Base-by-base conservation (phyloP, 768 basidiomycete genomes). In the Boletus coccyginus region DNA sequence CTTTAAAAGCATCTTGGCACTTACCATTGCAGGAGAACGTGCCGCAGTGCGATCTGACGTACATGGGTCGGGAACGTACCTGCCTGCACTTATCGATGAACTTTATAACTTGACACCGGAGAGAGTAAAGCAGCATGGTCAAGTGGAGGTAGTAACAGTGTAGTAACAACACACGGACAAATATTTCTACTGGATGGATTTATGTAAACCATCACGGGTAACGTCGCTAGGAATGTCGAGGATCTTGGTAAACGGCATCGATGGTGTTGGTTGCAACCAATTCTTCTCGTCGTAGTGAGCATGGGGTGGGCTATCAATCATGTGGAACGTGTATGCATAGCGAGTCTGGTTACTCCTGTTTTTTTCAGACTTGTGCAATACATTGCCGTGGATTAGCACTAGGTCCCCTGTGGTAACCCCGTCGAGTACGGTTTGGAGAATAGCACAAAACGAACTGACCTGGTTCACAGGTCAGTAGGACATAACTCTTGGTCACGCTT, bases 271-370 rank as follows among this genome's bases (percentile, higher is more conserved):
- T 68, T 98, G 95, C 55, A 98, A 75, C 95, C 95, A 97, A 67
- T 97, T 98, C 82, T 91, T 92, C 65, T 84, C 81, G 58, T 98
- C 96, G 55, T 95, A 97, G 40, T 67, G 73, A 8, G 85, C 89
- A 63, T 80, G 73, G 24, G 83, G 87, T 40, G 81, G 80, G 19
- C 81, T 87, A 65, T 96, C 92, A 46, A 94, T 87, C 91, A 93
- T 92, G 62, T 94, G 95, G 71, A 97, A 98, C 0, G 97, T 98
- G 69, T 98, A 99, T 31, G 95, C 95, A 61, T 86, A 92, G 53
- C 97, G 81, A 2, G 92, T 92, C 58, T 86, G 79, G 21, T 81
- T 75, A 52, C 90, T 92, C 1, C 79, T 81, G 70, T 99, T 99
- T 52, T 84, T 82, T 67, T 92, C 91, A 0, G 91, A 93, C 69